Conservation (phyloP, 164 flowering plant genomes). For the Vitis cinerea region DNA sequence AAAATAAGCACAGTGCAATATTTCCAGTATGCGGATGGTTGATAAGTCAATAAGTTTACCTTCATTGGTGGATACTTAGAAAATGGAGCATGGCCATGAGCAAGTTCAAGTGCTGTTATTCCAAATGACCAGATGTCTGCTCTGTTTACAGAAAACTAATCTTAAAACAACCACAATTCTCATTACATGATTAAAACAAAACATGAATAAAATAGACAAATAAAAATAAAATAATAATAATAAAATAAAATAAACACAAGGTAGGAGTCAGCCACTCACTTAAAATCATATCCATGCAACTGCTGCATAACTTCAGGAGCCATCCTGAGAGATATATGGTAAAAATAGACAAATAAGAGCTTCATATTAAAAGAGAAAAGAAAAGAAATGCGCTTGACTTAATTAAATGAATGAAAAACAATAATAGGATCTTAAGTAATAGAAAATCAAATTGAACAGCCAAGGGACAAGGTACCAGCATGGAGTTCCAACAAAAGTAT, state of each 20-base stretch:
- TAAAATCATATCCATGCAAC: conserved; percentile 93
- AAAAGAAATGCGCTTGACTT: too few relatives aligned
- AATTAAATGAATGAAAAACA: too few relatives aligned
- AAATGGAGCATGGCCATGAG: conserved; percentile 99
- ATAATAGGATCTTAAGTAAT: too few relatives aligned
- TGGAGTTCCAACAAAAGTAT: conserved; percentile 98
- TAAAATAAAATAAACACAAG: neutral
- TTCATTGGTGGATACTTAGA: conserved; percentile 99
- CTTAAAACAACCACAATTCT: too few relatives aligned
- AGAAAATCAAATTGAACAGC: too few relatives aligned
- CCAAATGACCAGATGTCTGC: conserved; percentile 99
- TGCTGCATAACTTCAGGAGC: conserved; percentile 99
- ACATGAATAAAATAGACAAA: neutral
- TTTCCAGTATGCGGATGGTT: too few relatives aligned
- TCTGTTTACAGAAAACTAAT: conserved; percentile 43
- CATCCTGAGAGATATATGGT: conserved; percentile 58
- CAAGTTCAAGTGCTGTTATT: conserved; percentile 97
- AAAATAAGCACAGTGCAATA: neutral
- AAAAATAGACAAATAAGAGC: conserved; percentile 1
- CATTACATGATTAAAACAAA: neutral
- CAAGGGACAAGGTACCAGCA: conserved; percentile 63
- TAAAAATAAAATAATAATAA: neutral
- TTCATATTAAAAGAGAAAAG: too few relatives aligned
- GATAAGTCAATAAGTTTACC: conserved; percentile 35
- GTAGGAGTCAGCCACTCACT: conserved; percentile 47